Conservation (phyloP, 2,329 filamentous ascomycete genomes). For the Biscogniauxia sp. region DNA sequence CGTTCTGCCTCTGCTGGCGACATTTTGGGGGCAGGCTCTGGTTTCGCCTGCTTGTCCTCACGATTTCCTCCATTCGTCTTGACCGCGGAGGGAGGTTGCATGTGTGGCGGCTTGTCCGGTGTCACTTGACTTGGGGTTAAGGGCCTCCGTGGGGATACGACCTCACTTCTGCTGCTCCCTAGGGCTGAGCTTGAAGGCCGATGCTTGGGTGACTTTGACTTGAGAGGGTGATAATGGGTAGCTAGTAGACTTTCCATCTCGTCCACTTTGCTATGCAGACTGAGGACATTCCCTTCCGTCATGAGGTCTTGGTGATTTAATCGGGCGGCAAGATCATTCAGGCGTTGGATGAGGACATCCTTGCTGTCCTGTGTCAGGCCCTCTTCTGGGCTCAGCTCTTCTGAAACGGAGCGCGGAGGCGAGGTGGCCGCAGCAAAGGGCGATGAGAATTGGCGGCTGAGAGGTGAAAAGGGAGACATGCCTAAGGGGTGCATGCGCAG, state of each 20-base stretch:
- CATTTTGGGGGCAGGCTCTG: conserved; percentile 9
- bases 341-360: conserved; percentile 45
- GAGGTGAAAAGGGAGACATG: conserved; percentile 29
- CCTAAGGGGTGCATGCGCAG: conserved; percentile 18
- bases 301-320: conserved; percentile 23
- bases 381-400: conserved; percentile 17
- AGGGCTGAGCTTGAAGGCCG: conserved; percentile 16
- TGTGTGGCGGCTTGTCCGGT: conserved; percentile 17
- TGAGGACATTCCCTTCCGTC: conserved; percentile 31
- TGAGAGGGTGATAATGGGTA: conserved; percentile 11
- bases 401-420: conserved; percentile 18
- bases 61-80: conserved; percentile 6
- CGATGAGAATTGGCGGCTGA: conserved; percentile 24
- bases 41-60: not conserved
- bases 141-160: conserved; percentile 33
- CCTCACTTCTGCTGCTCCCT: conserved; percentile 8
- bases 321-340: conserved; percentile 29
- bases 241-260: conserved; percentile 38
- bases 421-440: conserved; percentile 19
- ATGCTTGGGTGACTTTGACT: conserved; percentile 12
- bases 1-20: conserved; percentile 29
- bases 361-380: conserved; percentile 36
- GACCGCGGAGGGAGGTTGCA: conserved; percentile 13
- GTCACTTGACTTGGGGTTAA: conserved; percentile 28
- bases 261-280: conserved; percentile 41